These are phyloP conservation scores for Cyberlindnera bimundalis DNA, from an alignment of 805 yeast genomes.

Conservation along the genomic window DNA sequence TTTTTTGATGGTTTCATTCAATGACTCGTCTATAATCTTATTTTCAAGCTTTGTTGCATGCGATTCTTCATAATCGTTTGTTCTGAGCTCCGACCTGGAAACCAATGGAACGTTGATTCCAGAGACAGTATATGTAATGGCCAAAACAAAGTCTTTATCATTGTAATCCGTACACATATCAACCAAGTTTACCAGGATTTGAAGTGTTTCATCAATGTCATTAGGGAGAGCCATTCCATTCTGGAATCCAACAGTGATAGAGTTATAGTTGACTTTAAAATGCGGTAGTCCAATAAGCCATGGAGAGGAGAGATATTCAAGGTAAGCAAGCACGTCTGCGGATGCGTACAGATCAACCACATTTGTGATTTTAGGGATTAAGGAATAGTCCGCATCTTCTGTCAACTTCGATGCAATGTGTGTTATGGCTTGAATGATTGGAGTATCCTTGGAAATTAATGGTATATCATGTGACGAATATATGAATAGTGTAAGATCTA, in stretches of 20 bases:
- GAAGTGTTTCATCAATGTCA: constrained; percentile 5
- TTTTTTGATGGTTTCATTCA: constrained; percentile 11
- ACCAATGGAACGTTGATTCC: constrained; percentile 11
- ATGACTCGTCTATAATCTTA: constrained; percentile 13
- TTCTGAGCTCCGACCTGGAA: constrained; percentile 7
- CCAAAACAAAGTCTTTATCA: constrained; percentile 1
- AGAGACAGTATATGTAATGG: constrained; percentile 9
- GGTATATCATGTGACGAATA: constrained; percentile 5
- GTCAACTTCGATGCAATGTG: background rate
- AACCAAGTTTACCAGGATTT: constrained; percentile 6
- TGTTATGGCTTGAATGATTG: constrained; percentile 8
- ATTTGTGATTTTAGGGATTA: constrained; percentile 7
- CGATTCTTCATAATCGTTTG: constrained; percentile 3
- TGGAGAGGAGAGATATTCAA: constrained; percentile 8
- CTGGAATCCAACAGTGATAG: constrained; percentile 1
- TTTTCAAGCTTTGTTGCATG: background rate
- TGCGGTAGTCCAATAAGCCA: constrained; percentile 8
- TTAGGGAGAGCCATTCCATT: background rate
- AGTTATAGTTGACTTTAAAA: constrained; percentile 7
- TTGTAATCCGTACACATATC: background rate
- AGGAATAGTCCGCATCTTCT: constrained; percentile 7
- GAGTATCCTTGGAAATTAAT: background rate
- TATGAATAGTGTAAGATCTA: constrained; percentile 7
- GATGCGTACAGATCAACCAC: constrained; percentile 11
- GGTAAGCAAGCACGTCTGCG: constrained; percentile 4